Base-by-base conservation (phyloP, 2,329 filamentous ascomycete species). In the Akanthomyces muscarius region DNA sequence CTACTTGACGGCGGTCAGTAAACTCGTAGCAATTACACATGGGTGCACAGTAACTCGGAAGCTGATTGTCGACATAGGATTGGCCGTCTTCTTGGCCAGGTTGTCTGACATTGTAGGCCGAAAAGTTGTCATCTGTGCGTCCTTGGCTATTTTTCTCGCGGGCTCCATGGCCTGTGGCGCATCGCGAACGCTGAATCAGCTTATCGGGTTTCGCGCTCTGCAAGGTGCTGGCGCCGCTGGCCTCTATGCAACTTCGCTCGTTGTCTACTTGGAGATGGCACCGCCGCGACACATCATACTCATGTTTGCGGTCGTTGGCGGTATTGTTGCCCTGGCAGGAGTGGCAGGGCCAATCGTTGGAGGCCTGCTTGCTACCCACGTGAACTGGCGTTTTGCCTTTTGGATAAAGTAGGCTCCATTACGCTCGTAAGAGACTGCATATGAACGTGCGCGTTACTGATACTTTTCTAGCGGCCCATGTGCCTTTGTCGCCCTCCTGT, bases 11-110 rank as follows among this genome's bases (percentile, higher is more conserved):
- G 25, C 18, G 59, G 18, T 23, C 2, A 33, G 41, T 33, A 45
- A 2, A 45, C 0, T 7, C 14, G 30, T 8, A 33, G 8, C 6
- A 21, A 21, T 3, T 76, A 54, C 78, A 82, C 36, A 45, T n/a
- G 4, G n/a, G 5, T 6, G n/a, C 23, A 18, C 30, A n/a, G 4
- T 5, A 44, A 28, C 13, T n/a, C 30, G 7, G 47, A n/a, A 13
- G 42, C 33, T 6, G 52, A 10, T 4, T 14, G 23, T 48, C 28
- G 45, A 16, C 23, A 21, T 25, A 66, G 66, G 67, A 7, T 66
- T 64, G 38, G 61, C 65, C 5, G 63, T 65, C n/a, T 45, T 63
- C 28, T 54, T 64, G 28, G 62, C 64, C n/a, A 48, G 61, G 14
- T 52, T 67, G 4, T 64, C 65, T 3, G 65, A 67, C 33, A 30